Base-by-base conservation (phyloP, 108 stramenopile species). In the Stephanodiscus minutulus region DNA sequence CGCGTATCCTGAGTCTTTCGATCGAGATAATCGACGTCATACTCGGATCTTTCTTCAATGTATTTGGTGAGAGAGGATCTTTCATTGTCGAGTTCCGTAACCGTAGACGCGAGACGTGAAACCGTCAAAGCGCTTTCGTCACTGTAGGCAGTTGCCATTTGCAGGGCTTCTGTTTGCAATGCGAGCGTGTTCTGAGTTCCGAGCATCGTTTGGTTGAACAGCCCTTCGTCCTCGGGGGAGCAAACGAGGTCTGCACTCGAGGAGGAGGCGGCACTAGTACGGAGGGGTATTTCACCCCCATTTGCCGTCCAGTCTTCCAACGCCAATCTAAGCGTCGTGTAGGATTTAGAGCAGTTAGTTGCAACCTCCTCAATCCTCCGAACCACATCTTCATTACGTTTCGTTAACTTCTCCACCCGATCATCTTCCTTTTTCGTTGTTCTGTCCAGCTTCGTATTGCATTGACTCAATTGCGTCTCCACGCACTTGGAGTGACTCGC, bases 151-250 rank as follows among this genome's bases (percentile, higher is more conserved):
- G 48, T 56, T n/a, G 79, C 49, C 25, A 76, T 57, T 28, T 48
- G 53, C 6, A 80, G 63, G 22, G 79, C 79, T 35, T 80, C 79
- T 22, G 79, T 80, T 47, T 76, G 79, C 27, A 80, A 43, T 28
- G 79, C 79, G 18, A 75, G 52, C 27, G 75, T 57, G 76, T 80
- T 80, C 28, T 75, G 74, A 44, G 74, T 72, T 24, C 57, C 70
- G 25, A 75, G 52, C 18, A 80, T 18, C 5, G 70, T 72, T 55
- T 41, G 21, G 49, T 79, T 72, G 65, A 79, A 79, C 24, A 48
- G 15, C 22, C 53, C 70, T 13, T 66, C 60, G 64, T 80, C 79
- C 20, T 74, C 63, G 47, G 35, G 35, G 5, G 79, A 64, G 55
- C 79, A 80, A n/a, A 47, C 68, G 11, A 33, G n/a, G 54, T 46